A percentile compares a stretch with the other conserved stretches of the same genome.
Conservation (phyloP, 2,329 filamentous ascomycete species). For the Chaetomiaceae sp. region DNA sequence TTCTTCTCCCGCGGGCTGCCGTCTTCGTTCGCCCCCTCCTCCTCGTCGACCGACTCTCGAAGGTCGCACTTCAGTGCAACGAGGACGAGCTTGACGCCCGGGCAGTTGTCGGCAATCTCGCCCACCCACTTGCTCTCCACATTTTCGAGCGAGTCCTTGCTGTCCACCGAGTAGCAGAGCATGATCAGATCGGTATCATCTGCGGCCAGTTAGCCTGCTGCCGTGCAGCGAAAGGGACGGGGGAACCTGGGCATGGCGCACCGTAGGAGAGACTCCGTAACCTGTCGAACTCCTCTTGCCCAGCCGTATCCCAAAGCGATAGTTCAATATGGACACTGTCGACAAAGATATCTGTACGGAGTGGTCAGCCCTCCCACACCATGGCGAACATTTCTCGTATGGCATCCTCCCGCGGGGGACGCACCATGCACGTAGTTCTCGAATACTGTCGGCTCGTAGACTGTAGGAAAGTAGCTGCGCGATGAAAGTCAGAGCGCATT, state of each 20-base stretch:
- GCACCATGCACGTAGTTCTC: constrained; percentile 98
- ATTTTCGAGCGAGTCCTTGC: constrained; percentile 93
- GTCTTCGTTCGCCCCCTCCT: constrained; percentile 38
- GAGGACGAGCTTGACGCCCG: constrained; percentile 87
- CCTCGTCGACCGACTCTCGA: constrained; percentile 67
- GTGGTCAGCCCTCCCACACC: constrained; percentile 11
- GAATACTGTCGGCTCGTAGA: constrained; percentile 97
- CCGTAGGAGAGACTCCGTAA: constrained; percentile 93
- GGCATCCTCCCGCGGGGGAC: constrained; percentile 23
- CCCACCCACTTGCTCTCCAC: constrained; percentile 98
- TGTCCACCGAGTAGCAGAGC: constrained; percentile 98
- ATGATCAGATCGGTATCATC: constrained; percentile 95
- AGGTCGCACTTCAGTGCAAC: constrained; percentile 96
- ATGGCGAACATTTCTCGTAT: neutral
- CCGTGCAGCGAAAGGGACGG: neutral
- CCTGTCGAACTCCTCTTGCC: constrained; percentile 97
- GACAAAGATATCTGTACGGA: constrained; percentile 79
- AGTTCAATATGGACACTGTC: constrained; percentile 96
- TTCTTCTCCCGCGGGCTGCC: constrained; percentile 51
- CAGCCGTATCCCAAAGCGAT: constrained; percentile 96
- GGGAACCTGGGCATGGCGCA: constrained; percentile 23
- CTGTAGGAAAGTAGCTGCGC: constrained; percentile 88
- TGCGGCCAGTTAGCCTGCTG: constrained; percentile 24
- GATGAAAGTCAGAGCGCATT: constrained; percentile 5
- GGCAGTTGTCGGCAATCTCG: constrained; percentile 97